Evolutionary conservation across 306 rosid genomes (phyloP), one percentile per base, ranked within the genome.

Genomic region (Quercus suber): DNA sequence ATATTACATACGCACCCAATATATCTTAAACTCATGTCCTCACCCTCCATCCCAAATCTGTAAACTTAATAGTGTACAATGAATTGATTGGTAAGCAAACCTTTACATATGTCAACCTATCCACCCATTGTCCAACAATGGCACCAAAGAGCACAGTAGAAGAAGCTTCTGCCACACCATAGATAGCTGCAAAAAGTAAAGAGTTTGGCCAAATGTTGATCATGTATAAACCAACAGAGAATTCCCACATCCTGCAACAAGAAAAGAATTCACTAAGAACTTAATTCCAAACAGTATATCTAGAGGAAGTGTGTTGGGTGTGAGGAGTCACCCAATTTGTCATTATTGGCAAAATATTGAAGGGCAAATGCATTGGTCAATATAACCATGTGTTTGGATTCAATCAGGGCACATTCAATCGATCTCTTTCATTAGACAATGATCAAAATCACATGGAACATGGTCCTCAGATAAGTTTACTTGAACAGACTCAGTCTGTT

Each of bases 191-290:
- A 70, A 82, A 87, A 7, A 94, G 88, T 73, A 94, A 73, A 0
- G 97, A 94, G 73, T 92, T 88, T 35, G 99, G 99, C 99, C 99
- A 94, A 69, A 94, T 61, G 80, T 69, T 82, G 78, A 94, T 92
- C 99, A 92, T 94, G 73, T 92, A 94, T 30, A 94, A 85, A 70
- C 97, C 97, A 78, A 94, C 97, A 30, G 99, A 94, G 77, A 92
- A 94, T 87, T 94, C 99, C 99, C 99, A 94, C 99, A 91, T 92
- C 82, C 99, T 94, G 87, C 76, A 45, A 60, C 15, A 80, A 1
- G 71, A 3, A 49, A 28, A 75, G 51, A 37, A 69, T 4, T 21
- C 68, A 43, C 30, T 6, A 33, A 25, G 51, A 73, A 61, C 59
- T 52, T 31, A 14, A 19, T 77, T n/a, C 30, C 55, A 53, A n/a